Evolutionary conservation across 2,329 filamentous ascomycete genomes (phyloP).

Genomic region (Colletotrichum lini): DNA sequence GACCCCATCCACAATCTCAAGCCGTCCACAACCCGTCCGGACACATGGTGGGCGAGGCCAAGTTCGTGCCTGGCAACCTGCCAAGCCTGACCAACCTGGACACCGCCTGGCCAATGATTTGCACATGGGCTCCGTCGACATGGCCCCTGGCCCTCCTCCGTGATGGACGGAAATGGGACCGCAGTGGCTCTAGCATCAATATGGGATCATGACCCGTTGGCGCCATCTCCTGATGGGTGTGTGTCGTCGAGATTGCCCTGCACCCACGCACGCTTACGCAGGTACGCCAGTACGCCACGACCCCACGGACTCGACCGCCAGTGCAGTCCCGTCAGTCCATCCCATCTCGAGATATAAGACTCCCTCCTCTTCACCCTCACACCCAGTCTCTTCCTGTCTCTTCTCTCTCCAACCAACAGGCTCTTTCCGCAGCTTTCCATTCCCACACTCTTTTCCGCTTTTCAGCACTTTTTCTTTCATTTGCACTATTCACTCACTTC

Average conservation of each 20-base stretch:
- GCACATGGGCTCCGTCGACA: constrained; percentile 27
- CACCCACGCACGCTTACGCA: constrained; percentile 23
- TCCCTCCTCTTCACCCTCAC: constrained; percentile 20
- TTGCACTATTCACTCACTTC: constrained; percentile 37
- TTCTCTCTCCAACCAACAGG: constrained; percentile 33
- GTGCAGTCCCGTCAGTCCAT: neutral
- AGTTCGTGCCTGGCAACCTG: constrained; percentile 10
- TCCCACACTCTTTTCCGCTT: constrained; percentile 40
- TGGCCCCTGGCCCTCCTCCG: constrained; percentile 18
- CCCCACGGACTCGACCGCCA: constrained; percentile 5
- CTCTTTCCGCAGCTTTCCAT: constrained; percentile 38
- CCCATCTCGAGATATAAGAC: constrained; percentile 40
- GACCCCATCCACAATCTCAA: neutral
- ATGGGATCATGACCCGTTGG: constrained; percentile 25
- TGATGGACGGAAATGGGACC: constrained; percentile 28
- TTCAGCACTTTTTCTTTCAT: constrained; percentile 42
- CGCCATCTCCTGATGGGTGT: constrained; percentile 35
- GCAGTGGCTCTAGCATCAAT: constrained; percentile 23
- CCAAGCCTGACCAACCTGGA: neutral
- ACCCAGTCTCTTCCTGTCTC: neutral
- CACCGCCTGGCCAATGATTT: constrained; percentile 34
- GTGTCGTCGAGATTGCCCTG: constrained; percentile 34
- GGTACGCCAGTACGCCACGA: constrained; percentile 23
- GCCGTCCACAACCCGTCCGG: neutral
- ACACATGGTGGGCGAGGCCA: neutral